Base-by-base conservation (phyloP, 1,284 basidiomycete genomes). In the Calocybe gambosa region DNA sequence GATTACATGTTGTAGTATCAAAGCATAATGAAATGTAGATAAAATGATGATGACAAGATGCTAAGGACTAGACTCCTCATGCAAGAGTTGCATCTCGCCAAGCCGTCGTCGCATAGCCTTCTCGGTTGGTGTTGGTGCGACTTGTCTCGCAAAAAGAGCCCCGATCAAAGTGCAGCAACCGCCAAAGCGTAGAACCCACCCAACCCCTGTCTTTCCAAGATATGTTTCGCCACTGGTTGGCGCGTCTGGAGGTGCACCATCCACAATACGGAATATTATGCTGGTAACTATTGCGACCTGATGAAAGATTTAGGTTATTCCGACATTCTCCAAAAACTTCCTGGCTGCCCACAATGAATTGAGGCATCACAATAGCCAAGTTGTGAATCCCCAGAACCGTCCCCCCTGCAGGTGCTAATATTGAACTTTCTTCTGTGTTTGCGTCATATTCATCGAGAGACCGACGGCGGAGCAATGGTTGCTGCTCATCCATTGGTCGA, bases 361-460 rank as follows among this genome's bases (percentile, higher is more conserved):
- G 93, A 16, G 92, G 93, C 65, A 91, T 80, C 19, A 95, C 93
- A 51, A 95, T 92, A 2, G 93, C 89, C 5, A 97, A 71, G 59
- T 97, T 97, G 64, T 98, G 94, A 35, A 98, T 94, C 2, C 94
- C 94, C 39, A 97, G 75, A 39, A 97, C 85, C 1, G 92, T 94
- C 1, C 94, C 94, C n/a, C 94, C 93, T 0, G 91, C 70, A 12
- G 80, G 77, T 26, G 74, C 74, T 8, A 65, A 59, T n/a, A 34
- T 3, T 34, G 75, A 68, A 3, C 65, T 64, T 46, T 75, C 71
- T 34, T 73, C 68, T 34, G 65, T 59, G 42, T 54, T 51, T 15
- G 60, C 61, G 43, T 75, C 75, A 20, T 73, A 71, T 21, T 75
- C 75, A 42, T 77, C 70, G 39, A 78, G 75, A 5, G 88, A 88